Conservation (phyloP, 2,329 filamentous ascomycete species). For the Teratosphaeria pseudoeucalypti region DNA sequence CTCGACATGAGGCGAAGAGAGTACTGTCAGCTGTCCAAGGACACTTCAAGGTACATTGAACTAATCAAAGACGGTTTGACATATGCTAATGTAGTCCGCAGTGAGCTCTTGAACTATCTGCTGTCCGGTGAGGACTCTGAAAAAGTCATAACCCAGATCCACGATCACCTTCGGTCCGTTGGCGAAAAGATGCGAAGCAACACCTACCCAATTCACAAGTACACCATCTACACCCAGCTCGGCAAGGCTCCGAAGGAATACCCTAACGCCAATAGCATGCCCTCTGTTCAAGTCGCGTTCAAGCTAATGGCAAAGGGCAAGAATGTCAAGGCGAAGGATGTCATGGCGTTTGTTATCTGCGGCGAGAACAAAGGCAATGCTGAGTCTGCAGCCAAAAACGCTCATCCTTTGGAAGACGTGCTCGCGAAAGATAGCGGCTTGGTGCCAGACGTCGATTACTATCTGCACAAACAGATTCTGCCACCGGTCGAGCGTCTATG, state of each 20-base stretch:
- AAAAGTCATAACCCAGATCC: constrained; percentile 75
- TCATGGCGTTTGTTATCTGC: constrained; percentile 93
- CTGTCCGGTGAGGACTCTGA: constrained; percentile 90
- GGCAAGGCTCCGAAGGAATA: constrained; percentile 91
- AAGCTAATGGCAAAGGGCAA: constrained; percentile 81
- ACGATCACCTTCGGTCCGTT: constrained; percentile 85
- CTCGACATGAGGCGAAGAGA: constrained; percentile 96
- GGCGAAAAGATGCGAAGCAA: constrained; percentile 76
- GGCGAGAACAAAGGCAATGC: constrained; percentile 50
- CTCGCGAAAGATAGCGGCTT: constrained; percentile 65
- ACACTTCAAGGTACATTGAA: constrained; percentile 58
- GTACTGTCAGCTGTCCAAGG: constrained; percentile 91
- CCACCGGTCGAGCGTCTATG: constrained; percentile 95
- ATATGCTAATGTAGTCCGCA: constrained; percentile 9
- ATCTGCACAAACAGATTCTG: constrained; percentile 95
- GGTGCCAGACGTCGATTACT: constrained; percentile 90
- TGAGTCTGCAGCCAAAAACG: constrained; percentile 74
- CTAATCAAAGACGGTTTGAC: neutral
- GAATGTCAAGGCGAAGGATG: constrained; percentile 81
- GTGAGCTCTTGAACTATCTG: constrained; percentile 82
- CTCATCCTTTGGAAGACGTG: constrained; percentile 76
- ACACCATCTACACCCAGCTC: constrained; percentile 96
- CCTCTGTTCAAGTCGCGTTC: constrained; percentile 89
- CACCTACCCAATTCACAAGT: constrained; percentile 67
- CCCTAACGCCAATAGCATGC: constrained; percentile 89